Conservation (phyloP, 2,329 filamentous ascomycete genomes). For the Lasiodiplodia hormozganensis region DNA sequence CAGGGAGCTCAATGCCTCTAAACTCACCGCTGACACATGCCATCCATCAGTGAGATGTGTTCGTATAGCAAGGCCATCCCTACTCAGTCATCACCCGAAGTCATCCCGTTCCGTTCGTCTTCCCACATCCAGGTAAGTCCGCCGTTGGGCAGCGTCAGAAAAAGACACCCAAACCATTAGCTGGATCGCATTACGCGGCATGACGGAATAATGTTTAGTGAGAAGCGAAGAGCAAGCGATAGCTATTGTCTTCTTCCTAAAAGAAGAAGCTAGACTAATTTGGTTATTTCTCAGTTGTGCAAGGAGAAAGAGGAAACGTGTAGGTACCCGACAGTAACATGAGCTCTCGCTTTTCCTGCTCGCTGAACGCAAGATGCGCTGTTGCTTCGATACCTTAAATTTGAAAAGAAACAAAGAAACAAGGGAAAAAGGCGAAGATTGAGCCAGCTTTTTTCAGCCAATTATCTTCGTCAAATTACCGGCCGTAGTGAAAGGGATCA, state of each 20-base stretch:
- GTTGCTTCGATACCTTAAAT: not conserved
- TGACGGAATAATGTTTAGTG: not conserved
- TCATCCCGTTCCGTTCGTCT: not conserved
- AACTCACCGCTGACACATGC: not conserved
- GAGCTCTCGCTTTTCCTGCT: constrained; percentile 3
- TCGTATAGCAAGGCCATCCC: not conserved
- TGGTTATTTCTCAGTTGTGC: not conserved
- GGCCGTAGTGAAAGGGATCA: not conserved
- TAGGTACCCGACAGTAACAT: constrained; percentile 1
- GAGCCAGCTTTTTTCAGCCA: not conserved
- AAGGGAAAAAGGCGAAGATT: not conserved
- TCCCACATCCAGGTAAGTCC: not conserved
- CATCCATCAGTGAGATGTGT: not conserved
- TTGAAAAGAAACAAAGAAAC: not conserved
- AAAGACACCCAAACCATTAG: not conserved
- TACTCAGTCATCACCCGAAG: not conserved
- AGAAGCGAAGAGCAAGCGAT: not conserved
- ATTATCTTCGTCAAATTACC: constrained; percentile 7
- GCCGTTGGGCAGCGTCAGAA: not conserved
- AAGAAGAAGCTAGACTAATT: not conserved
- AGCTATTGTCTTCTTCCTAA: not conserved
- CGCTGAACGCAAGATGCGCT: constrained; percentile 11
- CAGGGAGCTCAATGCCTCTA: not conserved
- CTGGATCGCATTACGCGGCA: not conserved
- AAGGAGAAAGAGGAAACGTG: not conserved